phyloP scores from a whole-genome alignment of 2,329 filamentous ascomycete genomes.

The Pseudogymnoascus sp. region DNA sequence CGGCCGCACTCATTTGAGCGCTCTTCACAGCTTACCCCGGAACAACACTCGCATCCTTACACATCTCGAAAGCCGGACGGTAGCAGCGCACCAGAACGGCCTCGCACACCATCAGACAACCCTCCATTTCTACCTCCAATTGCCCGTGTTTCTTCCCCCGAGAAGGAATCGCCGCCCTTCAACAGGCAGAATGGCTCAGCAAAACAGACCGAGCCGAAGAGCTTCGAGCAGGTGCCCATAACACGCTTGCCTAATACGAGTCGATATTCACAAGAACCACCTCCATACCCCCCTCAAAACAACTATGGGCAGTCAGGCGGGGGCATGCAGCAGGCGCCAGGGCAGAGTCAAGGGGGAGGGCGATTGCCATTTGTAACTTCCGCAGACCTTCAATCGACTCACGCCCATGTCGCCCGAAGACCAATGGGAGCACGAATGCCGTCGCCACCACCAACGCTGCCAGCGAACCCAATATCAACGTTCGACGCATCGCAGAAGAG shows the following conservation, averaged over 20 bases:
- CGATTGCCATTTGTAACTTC: constrained; percentile 16
- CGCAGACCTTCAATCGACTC: constrained; percentile 18
- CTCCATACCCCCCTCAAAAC: constrained; percentile 12
- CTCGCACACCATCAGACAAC: constrained; percentile 18
- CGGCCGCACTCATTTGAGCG: constrained; percentile 24
- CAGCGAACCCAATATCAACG: constrained; percentile 13
- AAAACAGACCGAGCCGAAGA: neutral
- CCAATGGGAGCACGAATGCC: constrained; percentile 22
- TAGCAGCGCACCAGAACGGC: neutral
- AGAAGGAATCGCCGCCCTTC: constrained; percentile 13
- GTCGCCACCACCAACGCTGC: constrained; percentile 19
- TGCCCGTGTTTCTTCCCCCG: constrained; percentile 29
- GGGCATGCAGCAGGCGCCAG: constrained; percentile 24
- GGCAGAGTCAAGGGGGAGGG: constrained; percentile 15
- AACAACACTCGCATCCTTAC: constrained; percentile 24
- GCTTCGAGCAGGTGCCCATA: neutral
- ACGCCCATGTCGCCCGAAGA: constrained; percentile 19
- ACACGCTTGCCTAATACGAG: neutral
- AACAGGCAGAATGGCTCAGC: constrained; percentile 12
- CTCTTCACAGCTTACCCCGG: constrained; percentile 15
- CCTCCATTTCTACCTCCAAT: constrained; percentile 41
- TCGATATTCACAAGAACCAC: constrained; percentile 1
- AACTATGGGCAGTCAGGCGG: constrained; percentile 18
- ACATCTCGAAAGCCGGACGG: constrained; percentile 20
- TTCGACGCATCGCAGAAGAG: constrained; percentile 22